These are phyloP conservation scores for Cercophora samala DNA, from an alignment of 495 filamentous ascomycete genomes.

Conservation along the genomic window DNA sequence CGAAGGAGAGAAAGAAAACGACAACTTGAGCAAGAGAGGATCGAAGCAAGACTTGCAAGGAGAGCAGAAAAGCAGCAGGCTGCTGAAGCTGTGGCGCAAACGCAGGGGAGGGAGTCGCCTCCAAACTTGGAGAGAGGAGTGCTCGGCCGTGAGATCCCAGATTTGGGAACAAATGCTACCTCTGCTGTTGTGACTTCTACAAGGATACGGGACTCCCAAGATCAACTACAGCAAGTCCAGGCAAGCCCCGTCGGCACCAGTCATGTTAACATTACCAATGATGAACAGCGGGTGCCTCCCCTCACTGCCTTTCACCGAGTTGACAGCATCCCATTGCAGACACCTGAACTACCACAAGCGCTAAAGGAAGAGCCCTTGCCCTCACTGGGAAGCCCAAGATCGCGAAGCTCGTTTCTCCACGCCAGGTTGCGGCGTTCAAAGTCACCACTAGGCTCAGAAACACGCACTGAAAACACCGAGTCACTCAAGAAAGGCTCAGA, in stretches of 20 bases:
- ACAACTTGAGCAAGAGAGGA: conserved; percentile 64
- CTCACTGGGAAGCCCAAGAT: conserved; percentile 21
- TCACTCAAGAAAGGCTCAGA: conserved; percentile 38
- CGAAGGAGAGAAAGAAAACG: conserved; percentile 71
- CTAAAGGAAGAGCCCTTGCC: conserved; percentile 14
- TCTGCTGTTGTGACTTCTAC: conserved; percentile 49
- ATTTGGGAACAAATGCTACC: conserved; percentile 41
- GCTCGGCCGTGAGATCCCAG: conserved; percentile 49
- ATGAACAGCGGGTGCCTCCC: conserved; percentile 20
- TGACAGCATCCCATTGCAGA: conserved; percentile 28
- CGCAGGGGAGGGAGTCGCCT: conserved; percentile 48
- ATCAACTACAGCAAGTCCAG: conserved; percentile 22
- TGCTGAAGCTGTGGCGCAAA: conserved; percentile 38
- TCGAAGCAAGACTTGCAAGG: conserved; percentile 64
- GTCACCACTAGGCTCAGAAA: conserved; percentile 35
- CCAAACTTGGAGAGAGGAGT: conserved; percentile 54
- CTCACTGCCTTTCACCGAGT: conserved; percentile 39
- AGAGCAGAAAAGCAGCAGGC: conserved; percentile 64
- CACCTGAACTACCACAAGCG: conserved; percentile 10
- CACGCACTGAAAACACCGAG: conserved; percentile 37
- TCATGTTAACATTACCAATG: conserved; percentile 11
- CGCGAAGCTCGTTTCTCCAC: conserved; percentile 34
- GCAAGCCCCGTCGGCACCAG: background rate
- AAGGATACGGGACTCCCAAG: conserved; percentile 35
- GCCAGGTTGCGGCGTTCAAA: conserved; percentile 41